phyloP scores from a whole-genome alignment of 129 eudicot species.

The Deinandra increscens region DNA sequence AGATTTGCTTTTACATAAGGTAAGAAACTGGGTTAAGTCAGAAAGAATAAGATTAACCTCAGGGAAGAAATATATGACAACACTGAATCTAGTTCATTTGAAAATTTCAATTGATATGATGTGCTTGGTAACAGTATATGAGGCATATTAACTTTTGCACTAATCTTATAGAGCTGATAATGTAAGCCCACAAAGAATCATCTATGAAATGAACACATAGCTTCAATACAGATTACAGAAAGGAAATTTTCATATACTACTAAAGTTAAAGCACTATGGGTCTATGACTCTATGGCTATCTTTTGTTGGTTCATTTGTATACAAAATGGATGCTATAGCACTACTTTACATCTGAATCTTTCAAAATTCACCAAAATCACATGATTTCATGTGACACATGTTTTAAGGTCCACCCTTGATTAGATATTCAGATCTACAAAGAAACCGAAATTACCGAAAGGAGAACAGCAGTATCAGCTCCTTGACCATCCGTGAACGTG shows the following conservation, averaged over 20 bases:
- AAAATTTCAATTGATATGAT: background rate
- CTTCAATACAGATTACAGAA: no score
- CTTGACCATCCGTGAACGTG: constrained; percentile 84
- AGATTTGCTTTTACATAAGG: background rate
- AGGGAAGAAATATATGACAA: background rate
- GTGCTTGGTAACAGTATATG: background rate
- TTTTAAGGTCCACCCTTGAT: constrained; percentile 7
- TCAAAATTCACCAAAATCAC: background rate
- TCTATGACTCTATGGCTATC: background rate
- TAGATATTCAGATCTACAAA: background rate
- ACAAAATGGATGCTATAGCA: constrained; percentile 42
- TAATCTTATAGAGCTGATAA: background rate
- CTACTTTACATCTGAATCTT: constrained; percentile 52
- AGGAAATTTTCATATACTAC: background rate
- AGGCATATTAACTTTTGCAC: background rate
- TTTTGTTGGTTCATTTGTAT: background rate
- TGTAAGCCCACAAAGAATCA: no score
- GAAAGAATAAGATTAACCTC: no score
- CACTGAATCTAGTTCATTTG: background rate
- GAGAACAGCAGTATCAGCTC: constrained; percentile 93
- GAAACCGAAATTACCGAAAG: constrained; percentile 58
- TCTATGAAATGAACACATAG: no score
- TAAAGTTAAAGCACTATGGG: background rate
- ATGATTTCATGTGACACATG: constrained; percentile 25
- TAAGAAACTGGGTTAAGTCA: no score